A percentile compares a stretch with the other conserved stretches of the same genome.
These are phyloP conservation scores for Pterocarpus santalinus DNA, from an alignment of 306 rosid genomes.

Conservation along the genomic window DNA sequence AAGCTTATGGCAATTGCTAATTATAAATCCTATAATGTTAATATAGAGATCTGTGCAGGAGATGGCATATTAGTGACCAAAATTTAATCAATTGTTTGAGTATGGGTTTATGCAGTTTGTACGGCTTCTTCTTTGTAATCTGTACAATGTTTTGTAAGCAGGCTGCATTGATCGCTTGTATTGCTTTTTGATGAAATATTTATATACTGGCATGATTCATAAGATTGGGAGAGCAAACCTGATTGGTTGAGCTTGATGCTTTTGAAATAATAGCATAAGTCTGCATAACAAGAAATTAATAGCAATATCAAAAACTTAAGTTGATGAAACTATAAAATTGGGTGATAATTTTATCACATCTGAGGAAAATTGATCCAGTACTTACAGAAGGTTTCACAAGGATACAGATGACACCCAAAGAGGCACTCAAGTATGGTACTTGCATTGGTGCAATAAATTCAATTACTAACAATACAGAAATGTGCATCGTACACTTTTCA, in stretches of 20 bases:
- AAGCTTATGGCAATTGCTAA: neutral
- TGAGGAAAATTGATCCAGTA: constrained; percentile 22
- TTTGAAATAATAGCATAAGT: constrained; percentile 80
- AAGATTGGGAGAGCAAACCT: constrained; percentile 54
- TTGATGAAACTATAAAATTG: neutral
- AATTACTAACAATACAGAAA: constrained; percentile 25
- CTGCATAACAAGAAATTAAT: constrained; percentile 58
- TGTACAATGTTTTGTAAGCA: neutral
- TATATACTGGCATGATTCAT: neutral
- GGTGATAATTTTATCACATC: neutral
- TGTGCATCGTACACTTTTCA: neutral
- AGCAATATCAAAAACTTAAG: constrained; percentile 31
- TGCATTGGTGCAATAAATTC: constrained; percentile 48
- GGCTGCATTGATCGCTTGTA: neutral
- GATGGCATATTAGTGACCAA: neutral
- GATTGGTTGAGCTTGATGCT: constrained; percentile 77
- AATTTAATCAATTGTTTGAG: neutral
- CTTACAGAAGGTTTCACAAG: constrained; percentile 86
- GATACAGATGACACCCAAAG: constrained; percentile 69
- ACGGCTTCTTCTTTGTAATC: neutral
- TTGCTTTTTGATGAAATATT: constrained; percentile 19
- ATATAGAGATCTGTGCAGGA: constrained; percentile 3
- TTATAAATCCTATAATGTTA: neutral
- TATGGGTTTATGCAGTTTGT: neutral
- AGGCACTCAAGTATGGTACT: constrained; percentile 84